Evolutionary conservation across 805 yeast genomes (phyloP).

Genomic region (Henningerozyma blattae): DNA sequence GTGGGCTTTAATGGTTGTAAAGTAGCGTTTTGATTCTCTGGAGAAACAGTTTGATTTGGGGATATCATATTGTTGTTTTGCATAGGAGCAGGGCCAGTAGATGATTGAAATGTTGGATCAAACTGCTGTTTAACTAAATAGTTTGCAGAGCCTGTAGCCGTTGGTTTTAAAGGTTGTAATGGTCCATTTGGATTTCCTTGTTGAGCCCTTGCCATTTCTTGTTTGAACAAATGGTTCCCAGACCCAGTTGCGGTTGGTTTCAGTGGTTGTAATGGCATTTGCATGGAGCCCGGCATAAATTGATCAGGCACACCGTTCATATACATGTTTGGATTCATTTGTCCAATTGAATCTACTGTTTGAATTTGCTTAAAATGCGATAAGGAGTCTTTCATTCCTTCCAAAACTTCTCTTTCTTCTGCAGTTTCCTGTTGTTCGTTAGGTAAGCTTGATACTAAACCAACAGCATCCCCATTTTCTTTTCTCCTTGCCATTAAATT

Average conservation of each 20-base stretch:
- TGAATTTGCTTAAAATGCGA: constrained; percentile 62
- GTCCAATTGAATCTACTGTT: constrained; percentile 48
- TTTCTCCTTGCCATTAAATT: constrained; percentile 29
- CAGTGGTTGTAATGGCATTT: constrained; percentile 20
- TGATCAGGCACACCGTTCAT: not conserved
- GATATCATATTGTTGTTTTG: not conserved
- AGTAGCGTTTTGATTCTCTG: constrained; percentile 4
- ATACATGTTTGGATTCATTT: constrained; percentile 1
- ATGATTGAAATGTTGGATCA: not conserved
- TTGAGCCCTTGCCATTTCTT: constrained; percentile 2
- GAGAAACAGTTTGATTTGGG: not conserved
- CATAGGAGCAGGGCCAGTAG: not conserved
- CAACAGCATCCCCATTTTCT: constrained; percentile 9
- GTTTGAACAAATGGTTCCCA: constrained; percentile 18
- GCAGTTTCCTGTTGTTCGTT: constrained; percentile 31
- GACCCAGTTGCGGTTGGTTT: constrained; percentile 27
- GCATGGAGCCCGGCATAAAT: constrained; percentile 1
- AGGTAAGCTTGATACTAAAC: constrained; percentile 20
- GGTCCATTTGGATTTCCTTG: not conserved
- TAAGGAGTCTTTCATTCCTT: constrained; percentile 64
- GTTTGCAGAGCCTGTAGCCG: constrained; percentile 26
- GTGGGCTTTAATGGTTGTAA: constrained; percentile 25
- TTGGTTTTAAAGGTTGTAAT: constrained; percentile 23
- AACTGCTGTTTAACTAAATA: constrained; percentile 18
- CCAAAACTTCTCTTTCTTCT: constrained; percentile 59